phyloP scores from a whole-genome alignment of 768 basidiomycete species.

The Piloderma croceum region DNA sequence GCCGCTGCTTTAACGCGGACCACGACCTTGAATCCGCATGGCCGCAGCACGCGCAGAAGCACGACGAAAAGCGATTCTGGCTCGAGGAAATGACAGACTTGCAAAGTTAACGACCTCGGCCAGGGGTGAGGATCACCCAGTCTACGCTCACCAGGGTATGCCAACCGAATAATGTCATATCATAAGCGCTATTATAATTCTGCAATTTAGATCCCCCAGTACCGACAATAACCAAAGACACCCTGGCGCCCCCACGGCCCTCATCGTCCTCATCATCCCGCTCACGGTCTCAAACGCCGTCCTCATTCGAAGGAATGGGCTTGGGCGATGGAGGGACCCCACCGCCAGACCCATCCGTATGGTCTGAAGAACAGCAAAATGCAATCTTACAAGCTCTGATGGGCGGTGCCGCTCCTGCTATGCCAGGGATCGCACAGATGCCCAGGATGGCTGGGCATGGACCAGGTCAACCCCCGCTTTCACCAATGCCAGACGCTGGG shows the following conservation, averaged over 20 bases:
- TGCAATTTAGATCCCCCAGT: slow-evolving; percentile 33
- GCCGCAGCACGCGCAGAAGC: slow-evolving; percentile 71
- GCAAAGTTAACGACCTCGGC: slow-evolving; percentile 74
- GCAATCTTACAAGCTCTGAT: slow-evolving; percentile 67
- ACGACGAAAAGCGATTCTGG: slow-evolving; percentile 69
- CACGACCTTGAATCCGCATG: neutral
- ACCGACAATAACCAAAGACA: slow-evolving; percentile 28
- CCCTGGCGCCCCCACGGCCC: slow-evolving; percentile 32
- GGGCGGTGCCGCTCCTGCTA: slow-evolving; percentile 14
- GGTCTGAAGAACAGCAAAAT: slow-evolving; percentile 64
- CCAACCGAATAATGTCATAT: too few species aligned
- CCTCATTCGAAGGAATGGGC: slow-evolving; percentile 21
- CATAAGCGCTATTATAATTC: too few species aligned
- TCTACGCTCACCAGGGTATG: slow-evolving; percentile 48
- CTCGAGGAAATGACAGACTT: slow-evolving; percentile 65
- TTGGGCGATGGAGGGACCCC: slow-evolving; percentile 17
- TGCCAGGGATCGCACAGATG: too few species aligned
- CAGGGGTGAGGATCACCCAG: slow-evolving; percentile 61
- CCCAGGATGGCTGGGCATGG: slow-evolving; percentile 5
- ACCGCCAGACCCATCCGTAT: slow-evolving; percentile 50
- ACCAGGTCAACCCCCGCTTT: neutral
- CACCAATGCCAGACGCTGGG: too few species aligned
- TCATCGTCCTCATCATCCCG: slow-evolving; percentile 26
- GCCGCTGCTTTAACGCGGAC: too few species aligned
- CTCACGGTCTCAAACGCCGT: slow-evolving; percentile 15